Percentiles rank a stretch among this genome's conserved stretches.
phyloP scores from a whole-genome alignment of 208 protist genomes.

The Acanthamoeba quina region DNA sequence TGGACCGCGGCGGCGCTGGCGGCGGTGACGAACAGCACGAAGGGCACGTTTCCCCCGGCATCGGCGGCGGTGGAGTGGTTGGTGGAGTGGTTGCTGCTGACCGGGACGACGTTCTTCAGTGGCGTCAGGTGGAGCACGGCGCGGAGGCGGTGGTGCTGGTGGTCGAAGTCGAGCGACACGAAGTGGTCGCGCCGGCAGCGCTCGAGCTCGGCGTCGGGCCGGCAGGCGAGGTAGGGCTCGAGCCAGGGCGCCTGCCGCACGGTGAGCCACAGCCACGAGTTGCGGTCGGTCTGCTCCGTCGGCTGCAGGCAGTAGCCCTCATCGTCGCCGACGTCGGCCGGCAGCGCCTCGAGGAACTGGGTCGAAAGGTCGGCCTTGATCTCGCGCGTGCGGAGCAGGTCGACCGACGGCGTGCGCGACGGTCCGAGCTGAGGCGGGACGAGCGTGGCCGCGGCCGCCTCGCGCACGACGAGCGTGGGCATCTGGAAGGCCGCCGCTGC shows the following conservation, averaged over 20 bases:
- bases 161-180: neutral
- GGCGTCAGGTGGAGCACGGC: neutral
- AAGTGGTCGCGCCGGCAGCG: neutral
- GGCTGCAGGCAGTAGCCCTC: conserved; percentile 21
- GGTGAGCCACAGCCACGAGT: conserved; percentile 49
- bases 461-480: neutral
- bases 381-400: neutral
- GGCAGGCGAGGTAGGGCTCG: neutral
- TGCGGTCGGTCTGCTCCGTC: conserved; percentile 22
- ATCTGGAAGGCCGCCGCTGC: neutral
- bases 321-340: neutral
- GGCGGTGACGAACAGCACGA: conserved; percentile 9
- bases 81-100: neutral
- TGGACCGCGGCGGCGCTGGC: neutral
- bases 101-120: neutral
- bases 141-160: neutral
- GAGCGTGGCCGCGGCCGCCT: conserved; percentile 12
- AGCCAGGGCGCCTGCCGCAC: conserved; percentile 28
- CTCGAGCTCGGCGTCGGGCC: neutral
- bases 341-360: neutral
- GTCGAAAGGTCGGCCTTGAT: conserved; percentile 15
- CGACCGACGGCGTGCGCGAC: neutral
- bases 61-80: neutral
- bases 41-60: neutral
- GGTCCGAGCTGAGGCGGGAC: neutral